Evolutionary conservation across 176 grass and related monocot genomes (phyloP).

Genomic region (Musa schizocarpa): DNA sequence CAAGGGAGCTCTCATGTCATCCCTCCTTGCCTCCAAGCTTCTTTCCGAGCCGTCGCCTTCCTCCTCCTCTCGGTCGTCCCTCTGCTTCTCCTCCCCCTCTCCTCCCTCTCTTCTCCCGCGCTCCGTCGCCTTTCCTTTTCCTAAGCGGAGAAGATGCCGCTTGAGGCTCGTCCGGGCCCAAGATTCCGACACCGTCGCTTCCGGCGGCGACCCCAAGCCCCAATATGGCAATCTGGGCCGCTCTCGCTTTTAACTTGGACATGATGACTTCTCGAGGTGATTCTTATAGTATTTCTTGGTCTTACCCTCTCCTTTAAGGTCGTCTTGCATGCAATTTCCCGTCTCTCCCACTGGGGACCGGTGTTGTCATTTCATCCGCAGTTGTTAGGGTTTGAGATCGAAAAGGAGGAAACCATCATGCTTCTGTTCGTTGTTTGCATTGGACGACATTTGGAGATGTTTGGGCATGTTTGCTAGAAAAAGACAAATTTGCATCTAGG

Average conservation of each 20-base stretch:
- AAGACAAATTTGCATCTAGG: too few relatives aligned
- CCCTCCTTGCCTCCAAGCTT: too few relatives aligned
- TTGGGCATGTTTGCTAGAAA: too few relatives aligned
- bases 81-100: neutral
- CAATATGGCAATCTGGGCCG: neutral
- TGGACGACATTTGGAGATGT: too few relatives aligned
- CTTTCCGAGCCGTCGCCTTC: too few relatives aligned
- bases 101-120: neutral
- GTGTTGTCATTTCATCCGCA: too few relatives aligned
- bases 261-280: neutral
- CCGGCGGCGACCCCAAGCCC: neutral
- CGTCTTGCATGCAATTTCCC: too few relatives aligned
- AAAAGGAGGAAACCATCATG: too few relatives aligned
- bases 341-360: too few relatives aligned
- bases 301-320: neutral
- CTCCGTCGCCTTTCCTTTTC: neutral
- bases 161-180: neutral
- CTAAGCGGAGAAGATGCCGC: neutral
- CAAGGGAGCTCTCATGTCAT: too few relatives aligned
- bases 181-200: slow-evolving; percentile 3
- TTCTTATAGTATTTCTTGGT: neutral
- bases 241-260: neutral
- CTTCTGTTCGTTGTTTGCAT: too few relatives aligned
- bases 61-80: neutral
- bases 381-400: too few relatives aligned